Conservation (phyloP, 2,329 filamentous ascomycete species). For the Cytospora mali region DNA sequence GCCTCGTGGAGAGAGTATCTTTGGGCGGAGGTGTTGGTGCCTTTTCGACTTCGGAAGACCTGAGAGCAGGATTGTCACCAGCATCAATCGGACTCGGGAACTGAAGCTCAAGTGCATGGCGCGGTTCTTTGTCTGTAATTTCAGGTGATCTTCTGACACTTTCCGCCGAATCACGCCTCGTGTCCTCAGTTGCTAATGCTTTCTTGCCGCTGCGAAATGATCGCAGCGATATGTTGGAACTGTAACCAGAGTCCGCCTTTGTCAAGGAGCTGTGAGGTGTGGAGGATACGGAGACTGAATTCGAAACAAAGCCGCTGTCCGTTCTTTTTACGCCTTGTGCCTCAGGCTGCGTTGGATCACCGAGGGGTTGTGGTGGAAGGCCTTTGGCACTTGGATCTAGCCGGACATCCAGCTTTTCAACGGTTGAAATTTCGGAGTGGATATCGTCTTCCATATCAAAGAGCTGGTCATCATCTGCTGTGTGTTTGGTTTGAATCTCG, state of each 20-base stretch:
- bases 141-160: slow-evolving; percentile 3
- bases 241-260: slow-evolving; percentile 64
- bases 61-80: slow-evolving; percentile 3
- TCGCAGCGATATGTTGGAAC: slow-evolving; percentile 60
- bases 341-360: slow-evolving; percentile 30
- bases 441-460: slow-evolving; percentile 44
- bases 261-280: slow-evolving; percentile 48
- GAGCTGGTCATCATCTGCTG: slow-evolving; percentile 50
- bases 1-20: slow-evolving; percentile 30
- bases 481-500: slow-evolving; percentile 51
- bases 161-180: slow-evolving; percentile 24
- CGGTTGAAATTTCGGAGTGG: slow-evolving; percentile 37
- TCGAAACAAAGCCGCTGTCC: slow-evolving; percentile 55
- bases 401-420: slow-evolving; percentile 45
- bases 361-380: slow-evolving; percentile 31
- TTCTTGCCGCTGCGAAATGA: slow-evolving; percentile 49
- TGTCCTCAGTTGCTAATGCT: slow-evolving; percentile 33
- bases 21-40: slow-evolving; percentile 41
- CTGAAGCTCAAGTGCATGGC: slow-evolving; percentile 24
- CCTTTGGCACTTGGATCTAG: slow-evolving; percentile 50
- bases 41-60: slow-evolving; percentile 28
- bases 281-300: slow-evolving; percentile 45
- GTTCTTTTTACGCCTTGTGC: slow-evolving; percentile 41
- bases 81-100: slow-evolving; percentile 22
- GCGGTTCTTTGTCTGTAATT: slow-evolving; percentile 1